Base-by-base conservation (phyloP, 768 basidiomycete genomes). In the Mrakia hoshinonis region DNA sequence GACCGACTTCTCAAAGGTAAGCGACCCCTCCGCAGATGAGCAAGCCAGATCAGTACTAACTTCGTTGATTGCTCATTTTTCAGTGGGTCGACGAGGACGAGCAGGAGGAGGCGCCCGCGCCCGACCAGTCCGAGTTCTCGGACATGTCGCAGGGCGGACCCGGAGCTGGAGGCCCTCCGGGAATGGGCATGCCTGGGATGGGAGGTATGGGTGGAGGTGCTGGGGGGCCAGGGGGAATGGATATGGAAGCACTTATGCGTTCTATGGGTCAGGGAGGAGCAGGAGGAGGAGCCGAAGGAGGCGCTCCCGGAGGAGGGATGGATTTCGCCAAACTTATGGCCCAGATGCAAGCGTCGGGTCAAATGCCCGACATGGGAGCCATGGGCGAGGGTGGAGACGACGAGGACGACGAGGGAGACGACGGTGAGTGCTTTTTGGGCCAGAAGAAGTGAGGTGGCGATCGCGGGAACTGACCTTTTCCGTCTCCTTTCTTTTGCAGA, bases 21-120 rank as follows among this genome's bases (percentile, higher is more conserved):
- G 76, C 18, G 11, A 34, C 46, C 43, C 43, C n/a, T n/a, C n/a
- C n/a, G n/a, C n/a, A n/a, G n/a, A n/a, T n/a, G n/a, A n/a, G n/a
- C n/a, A n/a, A n/a, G n/a, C n/a, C n/a, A n/a, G n/a, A n/a, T n/a
- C n/a, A n/a, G n/a, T n/a, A n/a, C n/a, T n/a, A n/a, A n/a, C n/a
- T n/a, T n/a, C n/a, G n/a, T 36, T 47, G 13, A 38, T 18, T 36
- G n/a, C 20, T 20, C 20, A 15, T 34, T n/a, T 60, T 20, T 36
- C 69, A 81, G 82, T 97, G 93, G 93, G 89, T 89, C 51, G 94
- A 97, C 77, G 94, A 97, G 82, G 95, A 97, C 78, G 94, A 98
- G 79, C 95, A 97, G 81, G 89, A 90, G 49, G 89, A 83, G 64
- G 84, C 81, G 29, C 75, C 79, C 1, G 77, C 58, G 9, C 54